Evolutionary conservation across 176 grass and related monocot genomes (phyloP).

Genomic region (Melocanna baccifera): DNA sequence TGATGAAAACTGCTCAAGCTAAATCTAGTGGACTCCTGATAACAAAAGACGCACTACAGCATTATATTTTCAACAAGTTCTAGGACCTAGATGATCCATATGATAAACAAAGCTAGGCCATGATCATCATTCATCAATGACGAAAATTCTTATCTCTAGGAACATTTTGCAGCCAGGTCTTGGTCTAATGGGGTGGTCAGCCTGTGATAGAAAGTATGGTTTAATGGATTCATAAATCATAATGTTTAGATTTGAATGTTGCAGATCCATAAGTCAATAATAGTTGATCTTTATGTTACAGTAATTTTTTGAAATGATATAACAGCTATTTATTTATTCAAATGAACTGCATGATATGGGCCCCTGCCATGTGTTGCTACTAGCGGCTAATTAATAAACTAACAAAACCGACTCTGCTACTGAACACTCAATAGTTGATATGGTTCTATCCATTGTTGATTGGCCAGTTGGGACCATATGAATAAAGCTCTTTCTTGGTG

Average conservation of each 20-base stretch:
- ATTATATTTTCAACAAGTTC: constrained; percentile 2
- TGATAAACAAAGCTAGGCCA: background rate
- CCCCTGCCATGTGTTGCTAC: constrained; percentile 39
- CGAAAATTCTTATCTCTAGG: background rate
- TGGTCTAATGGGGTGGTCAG: constrained; percentile 2
- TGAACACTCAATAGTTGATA: constrained; percentile 46
- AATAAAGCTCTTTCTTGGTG: constrained; percentile 40
- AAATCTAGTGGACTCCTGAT: background rate
- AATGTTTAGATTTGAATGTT: constrained; percentile 16
- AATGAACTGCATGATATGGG: constrained; percentile 29
- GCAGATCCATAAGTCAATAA: background rate
- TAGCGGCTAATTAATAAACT: constrained; percentile 32
- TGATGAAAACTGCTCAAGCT: background rate
- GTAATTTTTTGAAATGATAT: constrained; percentile 11
- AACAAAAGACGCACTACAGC: background rate
- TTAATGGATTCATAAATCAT: background rate
- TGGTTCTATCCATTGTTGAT: constrained; percentile 35
- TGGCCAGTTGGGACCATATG: constrained; percentile 35
- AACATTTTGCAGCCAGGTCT: constrained; percentile 19
- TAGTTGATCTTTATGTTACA: constrained; percentile 13
- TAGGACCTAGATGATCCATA: background rate
- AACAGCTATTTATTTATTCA: constrained; percentile 28
- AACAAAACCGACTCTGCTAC: constrained; percentile 34
- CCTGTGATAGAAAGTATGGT: constrained; percentile 24
- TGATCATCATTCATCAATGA: background rate